phyloP scores from a whole-genome alignment of 2,329 filamentous ascomycete species.

The Verticillium tricorpus region DNA sequence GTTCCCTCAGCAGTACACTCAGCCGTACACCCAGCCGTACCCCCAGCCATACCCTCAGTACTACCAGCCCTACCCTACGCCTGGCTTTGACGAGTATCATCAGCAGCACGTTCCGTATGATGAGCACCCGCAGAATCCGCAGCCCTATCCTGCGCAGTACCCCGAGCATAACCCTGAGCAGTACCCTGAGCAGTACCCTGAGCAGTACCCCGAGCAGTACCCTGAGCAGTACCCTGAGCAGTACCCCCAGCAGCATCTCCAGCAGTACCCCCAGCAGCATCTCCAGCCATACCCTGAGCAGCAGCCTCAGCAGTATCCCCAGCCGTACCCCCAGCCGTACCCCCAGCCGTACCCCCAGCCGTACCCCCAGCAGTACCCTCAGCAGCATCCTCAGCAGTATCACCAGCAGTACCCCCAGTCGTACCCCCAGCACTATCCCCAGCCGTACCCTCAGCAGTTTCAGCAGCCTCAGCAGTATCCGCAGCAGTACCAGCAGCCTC shows the following conservation, averaged over 20 bases:
- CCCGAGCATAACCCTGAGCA: not conserved
- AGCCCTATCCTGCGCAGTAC: not conserved
- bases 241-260: not conserved
- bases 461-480: too few species aligned
- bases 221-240: not conserved
- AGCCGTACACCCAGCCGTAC: not conserved
- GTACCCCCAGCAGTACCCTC: not conserved
- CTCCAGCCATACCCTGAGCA: not conserved
- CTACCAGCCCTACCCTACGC: too few species aligned
- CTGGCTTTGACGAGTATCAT: too few species aligned
- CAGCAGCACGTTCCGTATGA: too few species aligned
- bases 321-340: not conserved
- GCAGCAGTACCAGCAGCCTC: not conserved
- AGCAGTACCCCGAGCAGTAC: too few species aligned
- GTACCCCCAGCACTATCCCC: too few species aligned
- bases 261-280: not conserved
- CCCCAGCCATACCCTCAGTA: not conserved
- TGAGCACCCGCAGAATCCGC: not conserved
- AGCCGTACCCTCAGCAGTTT: not conserved
- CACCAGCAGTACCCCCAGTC: not conserved
- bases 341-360: not conserved
- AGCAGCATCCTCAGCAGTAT: not conserved
- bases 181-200: not conserved
- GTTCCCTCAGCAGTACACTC: not conserved
- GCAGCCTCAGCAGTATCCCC: not conserved